Conservation (phyloP, 1,284 basidiomycete genomes). For the Uromyces viciae-fabae region DNA sequence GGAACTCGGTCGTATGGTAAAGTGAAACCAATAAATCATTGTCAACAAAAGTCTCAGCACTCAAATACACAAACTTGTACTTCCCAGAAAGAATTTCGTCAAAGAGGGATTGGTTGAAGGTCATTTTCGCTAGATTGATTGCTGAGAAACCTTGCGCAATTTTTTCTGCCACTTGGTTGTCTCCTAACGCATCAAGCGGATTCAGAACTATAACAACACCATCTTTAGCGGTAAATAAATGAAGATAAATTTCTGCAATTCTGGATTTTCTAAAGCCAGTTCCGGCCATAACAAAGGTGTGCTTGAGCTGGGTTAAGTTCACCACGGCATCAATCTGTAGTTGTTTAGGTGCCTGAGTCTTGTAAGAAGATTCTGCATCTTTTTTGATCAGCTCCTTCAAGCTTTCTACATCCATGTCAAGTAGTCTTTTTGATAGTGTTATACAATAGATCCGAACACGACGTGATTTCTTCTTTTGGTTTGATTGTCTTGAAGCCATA, state of each 20-base stretch:
- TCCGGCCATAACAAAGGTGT: background rate
- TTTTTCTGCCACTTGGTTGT: background rate
- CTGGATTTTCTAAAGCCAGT: background rate
- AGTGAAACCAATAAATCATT: background rate
- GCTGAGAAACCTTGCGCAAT: background rate
- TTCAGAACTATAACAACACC: background rate
- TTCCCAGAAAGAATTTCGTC: background rate
- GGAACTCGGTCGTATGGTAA: background rate
- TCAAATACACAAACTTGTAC: background rate
- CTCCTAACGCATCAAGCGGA: background rate
- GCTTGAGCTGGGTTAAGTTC: background rate
- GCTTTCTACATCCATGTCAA: no score
- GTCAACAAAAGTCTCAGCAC: background rate
- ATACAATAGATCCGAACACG: no score
- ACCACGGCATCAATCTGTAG: background rate
- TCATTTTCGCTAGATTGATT: background rate
- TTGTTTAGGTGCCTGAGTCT: background rate
- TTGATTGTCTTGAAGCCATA: no score
- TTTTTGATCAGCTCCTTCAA: no score
- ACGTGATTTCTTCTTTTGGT: no score
- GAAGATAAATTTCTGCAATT: background rate
- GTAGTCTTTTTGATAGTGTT: no score
- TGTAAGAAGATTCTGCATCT: no score
- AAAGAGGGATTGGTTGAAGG: background rate
- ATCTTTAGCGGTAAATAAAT: background rate